Conservation (phyloP, 179 eudicot genomes). For the Carnegiea gigantea region DNA sequence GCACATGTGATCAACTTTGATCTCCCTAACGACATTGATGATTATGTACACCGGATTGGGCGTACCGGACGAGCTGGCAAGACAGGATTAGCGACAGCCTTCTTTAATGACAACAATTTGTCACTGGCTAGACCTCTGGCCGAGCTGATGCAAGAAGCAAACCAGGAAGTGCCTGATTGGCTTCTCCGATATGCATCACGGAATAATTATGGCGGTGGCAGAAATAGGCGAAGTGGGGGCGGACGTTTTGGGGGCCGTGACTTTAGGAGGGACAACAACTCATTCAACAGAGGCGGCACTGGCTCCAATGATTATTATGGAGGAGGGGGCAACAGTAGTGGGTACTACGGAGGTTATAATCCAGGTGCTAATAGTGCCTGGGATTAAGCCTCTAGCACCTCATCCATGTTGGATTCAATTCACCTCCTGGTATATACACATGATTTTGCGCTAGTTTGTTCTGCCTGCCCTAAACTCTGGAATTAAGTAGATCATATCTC, state of each 20-base stretch:
- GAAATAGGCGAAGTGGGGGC: constrained; percentile 63
- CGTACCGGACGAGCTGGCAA: constrained; percentile 97
- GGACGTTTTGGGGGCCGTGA: constrained; percentile 35
- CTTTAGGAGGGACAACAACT: not conserved
- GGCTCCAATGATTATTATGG: not conserved
- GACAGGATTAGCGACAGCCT: constrained; percentile 86
- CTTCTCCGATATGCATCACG: constrained; percentile 77
- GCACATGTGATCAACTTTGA: constrained; percentile 89
- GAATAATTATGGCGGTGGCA: constrained; percentile 51
- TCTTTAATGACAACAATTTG: constrained; percentile 79
- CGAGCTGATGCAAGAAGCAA: constrained; percentile 90
- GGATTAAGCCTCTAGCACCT: constrained; percentile 24
- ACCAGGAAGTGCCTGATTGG: constrained; percentile 94
- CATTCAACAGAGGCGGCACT: not conserved
- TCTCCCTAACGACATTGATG: constrained; percentile 93
- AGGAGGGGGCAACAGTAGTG: constrained; percentile 19
- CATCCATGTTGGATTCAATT: not conserved
- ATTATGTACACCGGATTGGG: constrained; percentile 97
- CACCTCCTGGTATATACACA: constrained; percentile 38
- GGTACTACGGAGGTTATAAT: constrained; percentile 34
- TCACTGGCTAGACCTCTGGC: constrained; percentile 69
- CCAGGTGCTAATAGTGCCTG: constrained; percentile 34
- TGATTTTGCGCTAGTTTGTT: constrained; percentile 38
- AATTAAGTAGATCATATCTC: constrained; percentile 26
- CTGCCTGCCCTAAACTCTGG: constrained; percentile 3